Evolutionary conservation across 176 grass and related monocot genomes (phyloP).

Genomic region (Aegilops speltoides): DNA sequence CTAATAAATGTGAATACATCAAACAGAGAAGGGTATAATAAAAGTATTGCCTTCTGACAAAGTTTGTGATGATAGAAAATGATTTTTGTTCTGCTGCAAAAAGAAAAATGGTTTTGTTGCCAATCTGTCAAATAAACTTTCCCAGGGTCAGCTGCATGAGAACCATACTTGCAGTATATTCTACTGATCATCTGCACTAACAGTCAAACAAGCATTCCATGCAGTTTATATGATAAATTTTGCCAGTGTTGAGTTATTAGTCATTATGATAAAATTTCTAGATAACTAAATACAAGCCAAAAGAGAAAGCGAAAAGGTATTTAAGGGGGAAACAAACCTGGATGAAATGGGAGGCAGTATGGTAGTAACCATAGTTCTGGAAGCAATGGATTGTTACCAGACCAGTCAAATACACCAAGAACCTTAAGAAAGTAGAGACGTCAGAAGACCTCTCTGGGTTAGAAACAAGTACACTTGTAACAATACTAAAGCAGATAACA

Average conservation of each 20-base stretch:
- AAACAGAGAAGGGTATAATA: background rate
- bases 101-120: background rate
- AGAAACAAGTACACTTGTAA: background rate
- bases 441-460: constrained; percentile 6
- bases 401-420: constrained; percentile 96
- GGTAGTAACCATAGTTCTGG: constrained; percentile 96
- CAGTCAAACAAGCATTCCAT: background rate
- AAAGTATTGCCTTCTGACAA: background rate
- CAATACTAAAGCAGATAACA: constrained; percentile 21
- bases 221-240: background rate
- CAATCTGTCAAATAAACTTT: background rate
- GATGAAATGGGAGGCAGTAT: constrained; percentile 84
- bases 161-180: background rate
- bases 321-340: constrained; percentile 29
- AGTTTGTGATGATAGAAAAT: background rate
- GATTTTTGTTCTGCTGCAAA: no score
- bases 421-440: constrained; percentile 47
- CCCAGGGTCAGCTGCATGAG: background rate
- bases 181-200: background rate
- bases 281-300: background rate
- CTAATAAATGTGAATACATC: background rate
- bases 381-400: constrained; percentile 87
- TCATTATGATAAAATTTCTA: background rate
- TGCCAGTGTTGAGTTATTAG: background rate
- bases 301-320: background rate